These are phyloP conservation scores for Chalaropsis ovoidea DNA, from an alignment of 2,329 filamentous ascomycete species.

Conservation along the genomic window DNA sequence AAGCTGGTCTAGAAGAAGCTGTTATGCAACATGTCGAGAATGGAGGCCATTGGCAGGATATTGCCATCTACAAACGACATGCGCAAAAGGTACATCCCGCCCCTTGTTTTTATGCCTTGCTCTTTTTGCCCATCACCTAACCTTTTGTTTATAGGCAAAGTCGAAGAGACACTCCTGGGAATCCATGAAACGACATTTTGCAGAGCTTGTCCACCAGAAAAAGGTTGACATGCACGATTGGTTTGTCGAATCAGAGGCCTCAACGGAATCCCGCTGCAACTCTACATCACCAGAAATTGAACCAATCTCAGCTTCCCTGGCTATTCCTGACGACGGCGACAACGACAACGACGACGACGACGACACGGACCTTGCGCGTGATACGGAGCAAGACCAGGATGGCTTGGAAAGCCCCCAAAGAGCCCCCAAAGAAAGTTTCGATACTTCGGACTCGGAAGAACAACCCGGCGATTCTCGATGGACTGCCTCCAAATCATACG, in stretches of 20 bases:
- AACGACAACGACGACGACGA: background rate
- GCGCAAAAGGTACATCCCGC: constrained; percentile 20
- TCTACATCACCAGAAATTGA: background rate
- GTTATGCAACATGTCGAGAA: constrained; percentile 23
- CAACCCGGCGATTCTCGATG: constrained; percentile 4
- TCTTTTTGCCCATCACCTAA: background rate
- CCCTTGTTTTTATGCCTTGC: background rate
- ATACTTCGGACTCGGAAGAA: background rate
- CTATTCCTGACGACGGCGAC: background rate
- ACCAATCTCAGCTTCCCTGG: background rate
- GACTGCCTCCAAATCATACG: background rate
- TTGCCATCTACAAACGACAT: constrained; percentile 22
- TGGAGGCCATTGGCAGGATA: constrained; percentile 25
- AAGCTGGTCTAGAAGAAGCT: constrained; percentile 19
- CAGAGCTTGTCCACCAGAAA: constrained; percentile 19
- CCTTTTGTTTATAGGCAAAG: background rate
- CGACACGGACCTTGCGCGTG: background rate
- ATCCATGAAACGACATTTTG: constrained; percentile 18
- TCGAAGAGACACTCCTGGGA: constrained; percentile 19
- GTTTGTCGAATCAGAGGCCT: constrained; percentile 3
- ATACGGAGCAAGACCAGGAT: background rate
- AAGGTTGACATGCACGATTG: constrained; percentile 24
- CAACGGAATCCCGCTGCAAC: background rate
- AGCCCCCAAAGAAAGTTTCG: background rate
- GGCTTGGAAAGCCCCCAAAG: background rate